These are phyloP conservation scores for Aspergillus jensenii DNA, from an alignment of 2,329 filamentous ascomycete species.

Conservation along the genomic window DNA sequence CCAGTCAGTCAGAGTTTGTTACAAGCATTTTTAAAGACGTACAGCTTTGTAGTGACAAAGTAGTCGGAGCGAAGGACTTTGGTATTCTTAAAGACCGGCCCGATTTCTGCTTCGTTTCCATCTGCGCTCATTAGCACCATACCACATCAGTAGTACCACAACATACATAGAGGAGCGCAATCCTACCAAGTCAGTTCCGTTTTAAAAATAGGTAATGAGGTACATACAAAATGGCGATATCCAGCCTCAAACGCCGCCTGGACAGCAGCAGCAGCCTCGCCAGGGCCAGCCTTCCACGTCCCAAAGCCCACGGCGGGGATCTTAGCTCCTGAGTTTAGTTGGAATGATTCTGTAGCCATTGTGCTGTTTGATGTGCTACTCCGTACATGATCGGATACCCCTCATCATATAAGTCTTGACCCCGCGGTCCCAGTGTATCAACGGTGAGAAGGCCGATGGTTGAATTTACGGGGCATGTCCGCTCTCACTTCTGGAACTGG, in stretches of 20 bases:
- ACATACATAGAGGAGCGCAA: conserved; percentile 7
- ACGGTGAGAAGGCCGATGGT: neutral
- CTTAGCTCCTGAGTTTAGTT: conserved; percentile 31
- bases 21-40: neutral
- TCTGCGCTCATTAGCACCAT: neutral
- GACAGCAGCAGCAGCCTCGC: conserved; percentile 2
- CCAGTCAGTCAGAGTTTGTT: accelerated
- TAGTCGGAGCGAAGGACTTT: neutral
- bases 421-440: neutral
- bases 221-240: conserved; percentile 5
- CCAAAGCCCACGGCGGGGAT: conserved; percentile 33
- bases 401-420: neutral
- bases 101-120: conserved; percentile 9
- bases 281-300: conserved; percentile 21
- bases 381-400: no score
- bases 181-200: neutral
- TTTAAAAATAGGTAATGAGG: accelerated
- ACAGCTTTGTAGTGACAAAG: conserved; percentile 6
- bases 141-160: neutral
- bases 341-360: conserved; percentile 10
- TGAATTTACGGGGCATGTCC: neutral
- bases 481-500: neutral
- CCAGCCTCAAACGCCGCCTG: conserved; percentile 5
- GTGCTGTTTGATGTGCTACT: no score
- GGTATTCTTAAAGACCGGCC: neutral